Conservation (phyloP, 495 filamentous ascomycete genomes). For the Talaromyces wortmannii region DNA sequence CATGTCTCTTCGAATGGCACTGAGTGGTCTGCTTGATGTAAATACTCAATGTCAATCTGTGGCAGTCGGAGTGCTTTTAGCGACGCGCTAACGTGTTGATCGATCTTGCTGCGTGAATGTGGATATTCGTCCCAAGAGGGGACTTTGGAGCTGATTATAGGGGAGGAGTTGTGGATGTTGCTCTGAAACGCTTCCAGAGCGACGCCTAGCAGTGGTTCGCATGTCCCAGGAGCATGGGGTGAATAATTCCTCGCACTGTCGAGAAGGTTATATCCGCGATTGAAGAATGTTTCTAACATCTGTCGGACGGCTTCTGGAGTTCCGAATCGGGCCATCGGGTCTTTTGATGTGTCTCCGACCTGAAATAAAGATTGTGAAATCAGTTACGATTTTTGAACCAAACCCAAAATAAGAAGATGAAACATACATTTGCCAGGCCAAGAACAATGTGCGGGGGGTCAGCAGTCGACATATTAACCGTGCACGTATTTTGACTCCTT, state of each 20-base stretch:
- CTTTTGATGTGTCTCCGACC: conserved; percentile 5
- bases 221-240: conserved; percentile 4
- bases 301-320: conserved; percentile 9
- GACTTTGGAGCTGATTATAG: too few species aligned
- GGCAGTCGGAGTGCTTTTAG: conserved; percentile 12
- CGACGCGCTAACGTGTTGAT: conserved; percentile 14
- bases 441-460: neutral
- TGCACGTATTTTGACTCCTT: too few species aligned
- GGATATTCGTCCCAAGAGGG: conserved; percentile 3
- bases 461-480: neutral
- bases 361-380: neutral
- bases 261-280: conserved; percentile 13
- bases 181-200: neutral
- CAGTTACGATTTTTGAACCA: neutral
- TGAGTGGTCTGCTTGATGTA: conserved; percentile 35
- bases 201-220: conserved; percentile 15
- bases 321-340: conserved; percentile 11
- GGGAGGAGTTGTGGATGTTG: too few species aligned
- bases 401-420: neutral
- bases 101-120: conserved; percentile 14
- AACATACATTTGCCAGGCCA: neutral
- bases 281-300: conserved; percentile 12
- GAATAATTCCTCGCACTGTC: conserved; percentile 21
- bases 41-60: conserved; percentile 25
- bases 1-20: conserved; percentile 35